Percentiles rank a stretch among this genome's conserved stretches.
Evolutionary conservation across 2,329 filamentous ascomycete genomes (phyloP).

Genomic region (Bipolaris cookei): DNA sequence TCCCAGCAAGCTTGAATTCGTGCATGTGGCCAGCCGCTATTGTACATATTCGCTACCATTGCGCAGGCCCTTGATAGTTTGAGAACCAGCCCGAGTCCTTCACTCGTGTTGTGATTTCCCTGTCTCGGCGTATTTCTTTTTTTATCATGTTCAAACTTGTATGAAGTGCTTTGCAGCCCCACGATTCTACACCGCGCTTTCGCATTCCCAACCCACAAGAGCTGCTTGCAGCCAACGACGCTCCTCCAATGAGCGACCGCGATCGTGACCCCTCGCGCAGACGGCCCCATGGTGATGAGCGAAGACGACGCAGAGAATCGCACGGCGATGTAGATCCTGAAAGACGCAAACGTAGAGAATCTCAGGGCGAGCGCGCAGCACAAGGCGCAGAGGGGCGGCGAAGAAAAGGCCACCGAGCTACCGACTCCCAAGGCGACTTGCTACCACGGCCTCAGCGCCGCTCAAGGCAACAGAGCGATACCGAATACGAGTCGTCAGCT

Average conservation of each 20-base stretch:
- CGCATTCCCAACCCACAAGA: neutral
- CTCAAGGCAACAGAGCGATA: slow-evolving; percentile 37
- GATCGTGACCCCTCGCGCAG: slow-evolving; percentile 31
- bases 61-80: slow-evolving; percentile 4
- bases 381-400: slow-evolving; percentile 39
- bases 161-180: slow-evolving; percentile 23
- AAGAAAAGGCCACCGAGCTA: slow-evolving; percentile 47
- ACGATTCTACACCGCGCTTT: slow-evolving; percentile 19
- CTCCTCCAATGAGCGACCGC: slow-evolving; percentile 28
- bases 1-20: slow-evolving; percentile 24
- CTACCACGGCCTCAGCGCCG: slow-evolving; percentile 36
- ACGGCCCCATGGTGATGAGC: slow-evolving; percentile 35
- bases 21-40: slow-evolving; percentile 22
- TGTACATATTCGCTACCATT: slow-evolving; percentile 37
- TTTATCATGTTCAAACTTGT: slow-evolving; percentile 1
- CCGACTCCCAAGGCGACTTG: slow-evolving; percentile 49
- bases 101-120: slow-evolving; percentile 2
- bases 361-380: slow-evolving; percentile 23
- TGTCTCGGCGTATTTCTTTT: slow-evolving; percentile 4
- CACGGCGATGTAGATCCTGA: slow-evolving; percentile 33
- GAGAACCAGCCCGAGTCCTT: neutral
- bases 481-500: slow-evolving; percentile 37
- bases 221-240: slow-evolving; percentile 4
- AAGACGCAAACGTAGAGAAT: slow-evolving; percentile 28
- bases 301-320: slow-evolving; percentile 39